phyloP scores from a whole-genome alignment of 208 protist genomes.

The Trichomonas tenax region DNA sequence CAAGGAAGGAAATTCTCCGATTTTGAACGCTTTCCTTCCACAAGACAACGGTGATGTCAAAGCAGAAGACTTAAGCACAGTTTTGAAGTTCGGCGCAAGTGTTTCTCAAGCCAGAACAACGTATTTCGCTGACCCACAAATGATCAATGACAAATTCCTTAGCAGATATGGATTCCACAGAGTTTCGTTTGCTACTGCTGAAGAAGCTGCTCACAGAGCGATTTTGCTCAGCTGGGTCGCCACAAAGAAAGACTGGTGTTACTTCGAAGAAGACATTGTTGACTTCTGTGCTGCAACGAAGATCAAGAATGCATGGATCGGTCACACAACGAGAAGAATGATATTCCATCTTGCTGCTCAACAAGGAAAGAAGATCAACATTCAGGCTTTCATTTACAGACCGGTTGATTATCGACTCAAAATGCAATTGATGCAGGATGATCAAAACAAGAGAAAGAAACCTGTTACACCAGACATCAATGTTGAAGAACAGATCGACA shows the following conservation, averaged over 20 bases:
- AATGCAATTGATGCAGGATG: not conserved
- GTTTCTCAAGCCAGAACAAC: not conserved
- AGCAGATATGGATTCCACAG: not conserved
- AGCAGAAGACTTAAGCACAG: not conserved
- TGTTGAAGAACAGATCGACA: not conserved
- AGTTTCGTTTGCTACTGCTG: not conserved
- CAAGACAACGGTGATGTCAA: not conserved
- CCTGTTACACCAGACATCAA: not conserved
- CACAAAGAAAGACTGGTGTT: too few relatives aligned
- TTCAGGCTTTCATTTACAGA: not conserved
- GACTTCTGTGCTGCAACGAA: not conserved
- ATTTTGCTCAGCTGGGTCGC: not conserved
- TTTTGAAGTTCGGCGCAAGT: not conserved
- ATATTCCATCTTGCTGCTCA: not conserved
- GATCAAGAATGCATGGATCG: not conserved
- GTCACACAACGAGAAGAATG: not conserved
- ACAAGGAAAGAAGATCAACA: not conserved
- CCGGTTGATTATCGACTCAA: not conserved
- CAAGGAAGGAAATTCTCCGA: not conserved
- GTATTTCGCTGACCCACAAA: not conserved
- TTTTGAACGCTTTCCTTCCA: not conserved
- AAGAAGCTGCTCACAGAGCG: not conserved
- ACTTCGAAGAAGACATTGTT: not conserved
- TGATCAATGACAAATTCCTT: not conserved
- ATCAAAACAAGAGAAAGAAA: not conserved